A percentile compares a stretch with the other conserved stretches of the same genome.
Conservation (phyloP, 306 rosid genomes). For the Ochetophila trinervis region DNA sequence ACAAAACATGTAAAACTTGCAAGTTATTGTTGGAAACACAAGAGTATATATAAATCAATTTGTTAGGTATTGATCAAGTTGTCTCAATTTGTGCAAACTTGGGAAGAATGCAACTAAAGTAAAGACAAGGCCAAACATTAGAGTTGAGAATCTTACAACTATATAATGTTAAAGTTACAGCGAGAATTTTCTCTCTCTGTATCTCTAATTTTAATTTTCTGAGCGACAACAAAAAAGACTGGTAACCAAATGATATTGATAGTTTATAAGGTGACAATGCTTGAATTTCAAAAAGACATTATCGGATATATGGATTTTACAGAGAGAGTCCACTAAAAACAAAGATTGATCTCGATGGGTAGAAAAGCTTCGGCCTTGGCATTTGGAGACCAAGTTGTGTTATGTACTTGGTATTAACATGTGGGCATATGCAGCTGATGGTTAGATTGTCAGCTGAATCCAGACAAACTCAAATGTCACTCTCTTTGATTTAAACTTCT, state of each 20-base stretch:
- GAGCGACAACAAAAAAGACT: not conserved
- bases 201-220: not conserved
- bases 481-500: not conserved
- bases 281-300: not conserved
- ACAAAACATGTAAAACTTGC: constrained; percentile 21
- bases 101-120: constrained; percentile 21
- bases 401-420: not conserved
- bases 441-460: not conserved
- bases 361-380: too few species aligned
- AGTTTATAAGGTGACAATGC: not conserved
- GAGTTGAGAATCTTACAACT: constrained; percentile 17
- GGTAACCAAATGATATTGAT: constrained; percentile 2
- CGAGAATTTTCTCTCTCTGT: not conserved
- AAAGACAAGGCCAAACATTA: not conserved
- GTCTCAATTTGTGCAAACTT: constrained; percentile 14
- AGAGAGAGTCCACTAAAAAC: not conserved
- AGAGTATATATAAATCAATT: not conserved
- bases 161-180: constrained; percentile 5
- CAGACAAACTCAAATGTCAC: not conserved
- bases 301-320: not conserved
- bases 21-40: not conserved
- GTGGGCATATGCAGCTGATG: not conserved
- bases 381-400: not conserved
- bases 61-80: not conserved
- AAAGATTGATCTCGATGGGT: not conserved